Base-by-base conservation (phyloP, 768 basidiomycete genomes). In the Hypsizygus marmoreus region DNA sequence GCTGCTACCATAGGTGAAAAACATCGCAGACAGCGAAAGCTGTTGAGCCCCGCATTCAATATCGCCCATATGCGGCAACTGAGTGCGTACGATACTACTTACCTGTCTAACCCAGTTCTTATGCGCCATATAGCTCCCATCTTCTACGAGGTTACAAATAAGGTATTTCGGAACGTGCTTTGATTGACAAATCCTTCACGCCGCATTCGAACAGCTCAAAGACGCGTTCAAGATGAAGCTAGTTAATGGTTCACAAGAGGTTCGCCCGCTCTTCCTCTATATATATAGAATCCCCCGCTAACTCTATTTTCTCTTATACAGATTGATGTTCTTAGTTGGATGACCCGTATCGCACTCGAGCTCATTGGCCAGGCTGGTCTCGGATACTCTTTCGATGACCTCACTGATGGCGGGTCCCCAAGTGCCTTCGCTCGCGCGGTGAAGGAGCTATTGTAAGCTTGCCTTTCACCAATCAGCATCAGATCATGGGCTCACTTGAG, bases 241-340 rank as follows among this genome's bases (percentile, higher is more conserved):
- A 26, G 33, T 25, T 16, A 31, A 35, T 13, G 51, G 51, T 9
- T 9, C 32, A 1, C 43, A 56, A 39, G 54, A 56, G 32, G 54
- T 42, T 12, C 23, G 14, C 9, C 10, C 16, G 10, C 23, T 4
- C 16, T 2, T 0, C 25, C 11, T 23, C 58, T 47, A 38, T 43
- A 33, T 25, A 11, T 43, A 16, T 16, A 22, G 36, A 39, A 13
- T 16, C 12, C 20, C 22, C 5, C 16, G 41, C 14, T 31, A 11
- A 14, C 29, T 10, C 19, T n/a, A n/a, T n/a, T n/a, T n/a, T n/a
- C n/a, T n/a, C n/a, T n/a, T n/a, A 12, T n/a, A 6, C 24, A 56
- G 55, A 38, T 56, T 25, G 55, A 56, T 26, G 16, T 56, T 7
- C 32, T 53, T 22, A 45, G 42, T 14, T 56, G 55, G 55, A 56